Base-by-base conservation (phyloP, 345 rosid species). In the Microcos paniculata region DNA sequence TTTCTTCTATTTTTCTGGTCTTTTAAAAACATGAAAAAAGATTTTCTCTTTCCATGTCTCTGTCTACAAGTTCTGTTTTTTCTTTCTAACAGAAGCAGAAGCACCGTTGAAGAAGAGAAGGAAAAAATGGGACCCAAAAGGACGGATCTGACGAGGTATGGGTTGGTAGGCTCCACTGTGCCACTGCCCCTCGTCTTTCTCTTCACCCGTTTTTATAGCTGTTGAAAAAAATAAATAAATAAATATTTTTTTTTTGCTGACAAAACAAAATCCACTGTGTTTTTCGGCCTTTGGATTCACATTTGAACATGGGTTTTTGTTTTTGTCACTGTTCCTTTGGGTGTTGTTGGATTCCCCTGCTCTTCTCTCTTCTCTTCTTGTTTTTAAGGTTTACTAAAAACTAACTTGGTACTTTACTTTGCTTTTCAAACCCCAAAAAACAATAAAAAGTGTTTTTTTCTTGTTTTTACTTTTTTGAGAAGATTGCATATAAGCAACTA, bases 151-250 rank as follows among this genome's bases (percentile, higher is more conserved):
- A 80, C 78, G 81, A 87, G 80, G 80, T 81, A 76, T 82, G 80
- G 86, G 87, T 73, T 71, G 75, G 90, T 83, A 72, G 93, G 90
- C 77, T 84, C 90, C 92, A 82, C 73, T 62, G 13, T 65, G 53
- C 65, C 75, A 18, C 63, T 67, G 48, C 45, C 49, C 26, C 26
- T 3, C n/a, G n/a, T n/a, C n/a, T n/a, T n/a, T n/a, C n/a, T n/a
- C n/a, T n/a, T n/a, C n/a, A n/a, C 4, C 59, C 62, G 58, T 55
- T 59, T 72, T 78, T 70, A 14, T 57, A 72, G 65, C 71, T 30
- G 71, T 75, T 69, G 38, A 11, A 61, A 48, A 70, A 10, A 42
- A 4, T n/a, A n/a, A n/a, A n/a, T n/a, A n/a, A n/a, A n/a, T n/a
- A 14, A 55, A n/a, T 0, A 3, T 1, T 2, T n/a, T 56, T 28